Conservation (phyloP, 345 rosid genomes). For the Corymbia maculata region DNA sequence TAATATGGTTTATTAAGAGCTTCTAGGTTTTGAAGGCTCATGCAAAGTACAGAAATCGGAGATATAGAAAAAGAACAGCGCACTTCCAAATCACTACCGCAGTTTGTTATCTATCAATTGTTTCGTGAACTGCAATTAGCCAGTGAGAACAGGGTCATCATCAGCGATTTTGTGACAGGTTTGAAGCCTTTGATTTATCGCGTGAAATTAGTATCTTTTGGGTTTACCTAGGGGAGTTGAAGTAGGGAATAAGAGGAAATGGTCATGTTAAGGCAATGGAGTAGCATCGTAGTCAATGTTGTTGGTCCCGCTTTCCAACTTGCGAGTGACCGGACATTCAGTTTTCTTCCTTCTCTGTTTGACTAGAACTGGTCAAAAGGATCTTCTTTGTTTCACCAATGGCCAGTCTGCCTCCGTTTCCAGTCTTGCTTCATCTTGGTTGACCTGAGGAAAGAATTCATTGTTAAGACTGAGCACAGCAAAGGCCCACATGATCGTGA, state of each 20-base stretch:
- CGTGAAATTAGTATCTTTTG: neutral
- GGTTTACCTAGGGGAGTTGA: neutral
- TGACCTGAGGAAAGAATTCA: neutral
- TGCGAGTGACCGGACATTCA: neutral
- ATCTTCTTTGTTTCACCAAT: neutral
- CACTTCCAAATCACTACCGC: neutral
- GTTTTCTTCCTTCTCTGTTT: neutral
- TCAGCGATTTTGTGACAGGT: neutral
- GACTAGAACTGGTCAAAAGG: neutral
- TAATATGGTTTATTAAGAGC: neutral
- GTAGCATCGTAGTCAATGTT: neutral
- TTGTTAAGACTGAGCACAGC: neutral
- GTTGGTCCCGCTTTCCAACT: neutral
- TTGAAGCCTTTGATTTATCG: neutral
- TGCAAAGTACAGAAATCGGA: neutral
- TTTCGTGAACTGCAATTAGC: neutral
- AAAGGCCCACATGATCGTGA: neutral
- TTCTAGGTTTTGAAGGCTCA: neutral
- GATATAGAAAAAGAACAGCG: neutral
- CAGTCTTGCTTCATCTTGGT: neutral
- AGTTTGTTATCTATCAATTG: neutral
- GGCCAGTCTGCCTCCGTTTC: neutral
- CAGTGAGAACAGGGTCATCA: neutral
- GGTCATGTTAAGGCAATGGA: neutral
- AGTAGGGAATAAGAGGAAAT: neutral